These are phyloP conservation scores for Tulasnella sp. DNA, from an alignment of 768 basidiomycete species.

Conservation along the genomic window DNA sequence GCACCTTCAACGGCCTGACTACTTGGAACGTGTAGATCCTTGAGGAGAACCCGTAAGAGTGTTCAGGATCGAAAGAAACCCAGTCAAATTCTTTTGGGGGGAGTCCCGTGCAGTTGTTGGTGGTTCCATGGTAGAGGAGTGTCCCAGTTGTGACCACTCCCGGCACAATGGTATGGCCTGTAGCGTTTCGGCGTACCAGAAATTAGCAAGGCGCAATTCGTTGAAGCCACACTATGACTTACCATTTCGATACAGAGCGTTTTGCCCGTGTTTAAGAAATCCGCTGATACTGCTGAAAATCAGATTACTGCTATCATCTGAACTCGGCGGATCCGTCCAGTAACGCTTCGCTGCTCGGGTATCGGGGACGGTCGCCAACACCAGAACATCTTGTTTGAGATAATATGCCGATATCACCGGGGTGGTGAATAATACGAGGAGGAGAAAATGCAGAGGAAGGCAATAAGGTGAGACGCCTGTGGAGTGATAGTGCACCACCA, in stretches of 20 bases:
- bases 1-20: constrained; percentile 9
- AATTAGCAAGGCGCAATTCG: neutral
- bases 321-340: neutral
- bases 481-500: no score
- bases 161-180: constrained; percentile 14
- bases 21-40: constrained; percentile 11
- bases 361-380: no score
- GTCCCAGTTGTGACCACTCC: constrained; percentile 10
- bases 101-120: neutral
- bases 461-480: no score
- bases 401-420: no score
- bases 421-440: no score
- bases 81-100: constrained; percentile 10
- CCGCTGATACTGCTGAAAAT: constrained; percentile 8
- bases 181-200: neutral
- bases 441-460: no score
- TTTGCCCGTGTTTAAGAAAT: constrained; percentile 14
- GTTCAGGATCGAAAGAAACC: constrained; percentile 16
- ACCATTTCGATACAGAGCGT: constrained; percentile 15
- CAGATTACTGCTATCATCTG: constrained; percentile 11
- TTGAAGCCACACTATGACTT: neutral
- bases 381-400: no score
- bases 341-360: neutral
- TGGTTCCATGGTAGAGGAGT: constrained; percentile 13
- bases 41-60: constrained; percentile 7